Percentiles rank a stretch among this genome's conserved stretches.
Conservation (phyloP, 441 rosid genomes). For the Populus hybrid region DNA sequence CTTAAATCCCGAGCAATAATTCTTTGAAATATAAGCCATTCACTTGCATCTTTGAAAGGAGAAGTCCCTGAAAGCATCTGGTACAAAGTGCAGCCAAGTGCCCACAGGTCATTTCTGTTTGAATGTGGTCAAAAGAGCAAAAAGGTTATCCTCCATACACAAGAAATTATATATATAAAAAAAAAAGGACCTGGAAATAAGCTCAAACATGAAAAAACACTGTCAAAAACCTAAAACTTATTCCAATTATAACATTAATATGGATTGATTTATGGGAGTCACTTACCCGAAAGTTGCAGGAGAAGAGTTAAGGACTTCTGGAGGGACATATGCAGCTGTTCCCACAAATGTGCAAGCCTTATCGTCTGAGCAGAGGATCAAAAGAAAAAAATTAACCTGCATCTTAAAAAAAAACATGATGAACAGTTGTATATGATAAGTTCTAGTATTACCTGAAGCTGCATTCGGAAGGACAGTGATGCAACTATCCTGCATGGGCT, state of each 20-base stretch:
- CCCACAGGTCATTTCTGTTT: slow-evolving; percentile 99
- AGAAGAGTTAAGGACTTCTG: slow-evolving; percentile 98
- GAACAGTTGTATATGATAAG: not conserved
- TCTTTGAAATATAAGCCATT: slow-evolving; percentile 98
- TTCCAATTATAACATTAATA: not conserved
- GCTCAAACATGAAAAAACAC: not conserved
- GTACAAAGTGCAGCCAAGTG: slow-evolving; percentile 98
- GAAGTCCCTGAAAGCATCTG: slow-evolving; percentile 99
- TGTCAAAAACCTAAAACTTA: not conserved
- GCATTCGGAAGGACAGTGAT: slow-evolving; percentile 97
- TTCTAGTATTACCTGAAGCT: slow-evolving; percentile 61
- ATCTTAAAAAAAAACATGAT: not conserved
- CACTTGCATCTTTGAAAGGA: slow-evolving; percentile 98
- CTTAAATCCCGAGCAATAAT: slow-evolving; percentile 91
- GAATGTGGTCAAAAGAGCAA: slow-evolving; percentile 34
- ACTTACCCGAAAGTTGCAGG: slow-evolving; percentile 94
- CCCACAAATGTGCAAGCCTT: slow-evolving; percentile 98
- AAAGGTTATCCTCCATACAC: slow-evolving; percentile 32
- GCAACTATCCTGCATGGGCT: slow-evolving; percentile 95
- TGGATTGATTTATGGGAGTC: slow-evolving; percentile 4
- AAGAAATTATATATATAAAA: not conserved
- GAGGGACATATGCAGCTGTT: slow-evolving; percentile 99
- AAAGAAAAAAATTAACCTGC: slow-evolving; percentile 21
- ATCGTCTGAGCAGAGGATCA: slow-evolving; percentile 60
- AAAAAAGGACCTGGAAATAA: slow-evolving; percentile 8